phyloP scores from a whole-genome alignment of 73 alveolate species.

The Symbiodinium natans region DNA sequence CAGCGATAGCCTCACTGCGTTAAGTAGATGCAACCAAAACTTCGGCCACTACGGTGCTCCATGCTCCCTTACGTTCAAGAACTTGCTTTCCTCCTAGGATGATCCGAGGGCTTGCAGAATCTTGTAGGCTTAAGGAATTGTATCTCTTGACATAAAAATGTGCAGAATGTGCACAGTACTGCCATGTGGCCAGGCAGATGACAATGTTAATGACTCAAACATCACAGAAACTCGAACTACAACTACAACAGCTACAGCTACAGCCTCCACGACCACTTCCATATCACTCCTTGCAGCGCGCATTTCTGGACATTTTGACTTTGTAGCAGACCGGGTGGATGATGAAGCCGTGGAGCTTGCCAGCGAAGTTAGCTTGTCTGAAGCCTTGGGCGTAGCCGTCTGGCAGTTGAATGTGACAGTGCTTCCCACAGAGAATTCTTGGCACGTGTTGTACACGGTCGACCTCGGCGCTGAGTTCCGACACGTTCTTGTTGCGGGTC shows the following conservation, averaged over 20 bases:
- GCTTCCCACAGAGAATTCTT: not conserved
- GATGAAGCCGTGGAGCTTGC: not conserved
- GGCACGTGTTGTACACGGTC: not conserved
- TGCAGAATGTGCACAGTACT: not conserved
- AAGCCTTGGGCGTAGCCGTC: not conserved
- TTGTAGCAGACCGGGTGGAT: not conserved
- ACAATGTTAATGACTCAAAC: not conserved
- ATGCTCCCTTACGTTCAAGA: no score
- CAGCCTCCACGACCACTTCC: slow-evolving; percentile 6
- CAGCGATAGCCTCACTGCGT: no score
- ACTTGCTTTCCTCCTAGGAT: no score
- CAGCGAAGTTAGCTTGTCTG: not conserved
- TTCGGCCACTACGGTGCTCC: no score
- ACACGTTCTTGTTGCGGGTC: not conserved
- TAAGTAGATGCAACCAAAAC: no score
- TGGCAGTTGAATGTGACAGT: not conserved
- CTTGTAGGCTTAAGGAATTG: no score
- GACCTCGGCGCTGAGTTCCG: not conserved
- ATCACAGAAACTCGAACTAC: not conserved
- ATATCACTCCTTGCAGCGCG: not conserved
- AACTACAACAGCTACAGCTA: not conserved
- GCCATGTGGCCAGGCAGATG: not conserved
- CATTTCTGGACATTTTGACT: not conserved
- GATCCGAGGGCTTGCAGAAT: no score
- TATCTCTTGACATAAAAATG: no score